Conservation (phyloP, 1,284 basidiomycete genomes). For the Leucoagaricus sp. region DNA sequence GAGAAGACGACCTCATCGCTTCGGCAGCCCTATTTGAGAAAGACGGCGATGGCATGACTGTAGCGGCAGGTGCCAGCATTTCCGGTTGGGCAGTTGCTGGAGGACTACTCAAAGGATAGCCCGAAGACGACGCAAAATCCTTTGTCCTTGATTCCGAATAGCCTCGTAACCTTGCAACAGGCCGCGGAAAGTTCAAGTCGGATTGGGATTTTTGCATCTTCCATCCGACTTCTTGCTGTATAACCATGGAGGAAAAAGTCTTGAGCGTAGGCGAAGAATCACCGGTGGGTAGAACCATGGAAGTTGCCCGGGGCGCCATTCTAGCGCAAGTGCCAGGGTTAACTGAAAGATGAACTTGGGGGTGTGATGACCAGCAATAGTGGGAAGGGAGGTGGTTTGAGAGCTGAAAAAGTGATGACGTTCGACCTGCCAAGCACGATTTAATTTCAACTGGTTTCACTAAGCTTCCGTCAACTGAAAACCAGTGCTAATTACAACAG, state of each 20-base stretch:
- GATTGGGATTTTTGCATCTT: slow-evolving; percentile 10
- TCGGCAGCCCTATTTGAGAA: slow-evolving; percentile 2
- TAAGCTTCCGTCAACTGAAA: background rate
- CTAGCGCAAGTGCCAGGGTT: background rate
- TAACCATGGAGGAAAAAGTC: background rate
- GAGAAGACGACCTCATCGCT: background rate
- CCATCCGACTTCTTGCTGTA: background rate
- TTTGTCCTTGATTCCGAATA: slow-evolving; percentile 6
- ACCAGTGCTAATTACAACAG: slow-evolving; percentile 9
- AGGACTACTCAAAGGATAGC: background rate
- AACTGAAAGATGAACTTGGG: background rate
- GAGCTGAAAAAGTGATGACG: slow-evolving; percentile 7
- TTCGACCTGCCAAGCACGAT: background rate
- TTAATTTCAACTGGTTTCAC: slow-evolving; percentile 12
- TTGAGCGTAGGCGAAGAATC: background rate
- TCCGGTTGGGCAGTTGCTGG: background rate
- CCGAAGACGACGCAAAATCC: slow-evolving; percentile 4
- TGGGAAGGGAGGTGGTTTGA: background rate
- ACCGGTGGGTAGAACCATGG: background rate
- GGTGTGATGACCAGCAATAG: background rate
- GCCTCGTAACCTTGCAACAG: background rate
- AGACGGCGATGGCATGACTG: slow-evolving; percentile 3
- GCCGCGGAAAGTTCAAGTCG: background rate
- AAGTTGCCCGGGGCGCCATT: background rate
- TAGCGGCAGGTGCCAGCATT: slow-evolving; percentile 1